Base-by-base conservation (phyloP, 2,329 filamentous ascomycete species). In the Onygenales sp. region DNA sequence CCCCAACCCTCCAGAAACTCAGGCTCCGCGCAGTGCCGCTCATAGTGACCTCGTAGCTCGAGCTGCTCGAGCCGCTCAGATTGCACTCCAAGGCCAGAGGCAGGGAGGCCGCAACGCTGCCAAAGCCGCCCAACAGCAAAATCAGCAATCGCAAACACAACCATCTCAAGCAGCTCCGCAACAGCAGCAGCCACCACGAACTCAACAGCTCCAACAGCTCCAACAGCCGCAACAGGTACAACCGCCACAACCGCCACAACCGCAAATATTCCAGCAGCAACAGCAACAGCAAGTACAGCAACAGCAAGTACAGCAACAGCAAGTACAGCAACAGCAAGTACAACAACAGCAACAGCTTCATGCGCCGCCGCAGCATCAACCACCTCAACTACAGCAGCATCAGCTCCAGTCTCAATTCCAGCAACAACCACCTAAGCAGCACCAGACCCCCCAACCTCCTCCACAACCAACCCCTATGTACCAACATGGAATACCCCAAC, bases 41-140 rank as follows among this genome's bases (percentile, higher is more conserved):
- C 69, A 70, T 44, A 70, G 72, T 43, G 72, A 75, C 51, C 69
- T 76, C 52, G 73, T 75, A 49, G 72, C 71, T 10, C 72, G 73
- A 57, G 73, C 74, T 42, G 73, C 74, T 43, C 68, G 72, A 58
- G 73, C 74, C 48, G 74, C 73, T 8, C 71, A 75, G 53, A 74
- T 75, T 61, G 73, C 74, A 4, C 62, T 76, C 42, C 72, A 75
- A 58, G 72, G 71, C 17, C 69, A 74, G 11, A 67, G 66, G 35
- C 65, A 38, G 43, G 42, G 39, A 31, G 43, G 42, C 3, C 50
- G 50, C 64, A 44, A 52, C 13, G 43, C 41, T 46, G 14, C 50
- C 7, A 52, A 52, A 36, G 10, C 33, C 13, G 33, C 41, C 4
- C 43, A 45, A 17, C 50, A 52, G 10, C 36, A n/a, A 33, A 38